Evolutionary conservation across 2,329 filamentous ascomycete genomes (phyloP).

Genomic region (Aquanectria penicillioides): DNA sequence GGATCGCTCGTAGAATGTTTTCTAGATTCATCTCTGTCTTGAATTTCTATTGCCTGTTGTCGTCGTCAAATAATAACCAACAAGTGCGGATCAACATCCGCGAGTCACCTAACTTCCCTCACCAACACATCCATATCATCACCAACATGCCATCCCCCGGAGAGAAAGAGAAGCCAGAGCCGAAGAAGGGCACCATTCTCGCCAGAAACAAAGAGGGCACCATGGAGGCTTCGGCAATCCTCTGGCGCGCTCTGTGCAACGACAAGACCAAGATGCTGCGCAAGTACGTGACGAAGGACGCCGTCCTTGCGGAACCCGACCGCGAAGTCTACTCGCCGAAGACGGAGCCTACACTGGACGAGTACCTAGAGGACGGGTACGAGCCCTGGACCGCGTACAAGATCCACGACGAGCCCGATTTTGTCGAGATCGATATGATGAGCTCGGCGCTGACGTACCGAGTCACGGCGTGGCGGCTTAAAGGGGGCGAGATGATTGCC

Average conservation of each 20-base stretch:
- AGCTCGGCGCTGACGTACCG: constrained; percentile 44
- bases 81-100: not conserved
- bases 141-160: not conserved
- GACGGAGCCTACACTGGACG: constrained; percentile 44
- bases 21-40: not conserved
- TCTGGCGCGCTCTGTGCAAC: constrained; percentile 49
- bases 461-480: constrained; percentile 46
- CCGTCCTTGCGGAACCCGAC: constrained; percentile 46
- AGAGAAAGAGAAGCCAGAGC: constrained; percentile 29
- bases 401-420: constrained; percentile 48
- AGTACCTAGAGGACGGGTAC: constrained; percentile 46
- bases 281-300: constrained; percentile 49
- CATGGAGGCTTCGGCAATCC: constrained; percentile 47
- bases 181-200: constrained; percentile 43
- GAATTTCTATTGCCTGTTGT: not conserved
- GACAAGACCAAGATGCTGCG: constrained; percentile 45
- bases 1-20: not conserved
- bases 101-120: not conserved
- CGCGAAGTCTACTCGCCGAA: constrained; percentile 43
- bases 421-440: constrained; percentile 52
- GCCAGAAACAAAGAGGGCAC: constrained; percentile 49
- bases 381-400: constrained; percentile 50
- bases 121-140: not conserved
- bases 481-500: constrained; percentile 43
- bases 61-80: too few species aligned